Base-by-base conservation (phyloP, 257 asterid species). In the Eustoma russellianum region DNA sequence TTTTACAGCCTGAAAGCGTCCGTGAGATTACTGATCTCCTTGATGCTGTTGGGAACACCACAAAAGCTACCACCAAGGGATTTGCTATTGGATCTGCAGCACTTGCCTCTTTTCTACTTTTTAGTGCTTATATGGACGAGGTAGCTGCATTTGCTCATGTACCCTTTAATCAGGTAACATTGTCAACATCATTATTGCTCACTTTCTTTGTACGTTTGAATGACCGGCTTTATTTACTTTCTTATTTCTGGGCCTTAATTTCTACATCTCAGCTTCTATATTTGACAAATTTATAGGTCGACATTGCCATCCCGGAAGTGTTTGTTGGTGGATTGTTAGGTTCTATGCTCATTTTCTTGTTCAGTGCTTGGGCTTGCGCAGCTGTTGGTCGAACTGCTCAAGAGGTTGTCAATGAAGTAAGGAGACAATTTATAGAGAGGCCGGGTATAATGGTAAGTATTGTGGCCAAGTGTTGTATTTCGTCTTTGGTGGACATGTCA, bases 1-100 rank as follows among this genome's bases (percentile, higher is more conserved):
- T 5, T 60, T 64, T 58, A 48, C 84, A 92, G 99, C 99, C 99
- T 63, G 99, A 88, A 74, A 92, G 97, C 65, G 99, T 92, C 40
- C 81, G 97, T 40, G 93, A 85, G 70, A 92, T 92, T 50, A 92
- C 99, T 60, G 99, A 92, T 78, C 61, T 92, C 75, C 97, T 92
- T 53, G 95, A 92, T 67, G 95, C 99, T 41, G 99, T 92, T 68
- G 99, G 99, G 43, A 92, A 92, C 75, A 92, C 99, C 52, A 92
- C 99, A 54, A 92, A 92, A 80, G 99, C 99, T 68, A 92, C 99
- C 30, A 92, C 99, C 69, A 92, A 92, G 76, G 99, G 99, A 46
- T 92, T 92, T 76, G 99, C 99, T 48, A 92, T 92, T 74, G 99
- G 99, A 59, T 92, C 99, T 77, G 99, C 99, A 44, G 94, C 95